Evolutionary conservation across 2,329 filamentous ascomycete species (phyloP), one percentile per base, ranked within the genome.

Genomic region (Bipolaris victoriae): DNA sequence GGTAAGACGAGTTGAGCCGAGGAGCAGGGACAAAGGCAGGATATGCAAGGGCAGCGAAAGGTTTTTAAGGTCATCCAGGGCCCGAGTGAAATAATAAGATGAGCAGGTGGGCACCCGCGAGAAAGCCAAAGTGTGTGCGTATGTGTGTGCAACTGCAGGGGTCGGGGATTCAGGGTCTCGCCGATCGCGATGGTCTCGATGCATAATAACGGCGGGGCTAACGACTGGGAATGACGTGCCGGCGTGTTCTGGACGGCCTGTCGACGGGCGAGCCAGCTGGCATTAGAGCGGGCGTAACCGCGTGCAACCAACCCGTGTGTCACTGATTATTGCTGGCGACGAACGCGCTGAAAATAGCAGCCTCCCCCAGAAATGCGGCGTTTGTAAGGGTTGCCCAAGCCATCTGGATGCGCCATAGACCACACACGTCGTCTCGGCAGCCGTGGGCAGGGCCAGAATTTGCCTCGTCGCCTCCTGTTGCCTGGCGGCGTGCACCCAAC

Each of bases 151-250:
- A 50, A 60, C 54, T 47, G 59, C 51, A 53, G 55, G 57, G 48
- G 43, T 48, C 33, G 26, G 26, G 46, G 51, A 56, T 55, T 51
- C 59, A 60, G 66, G 64, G 63, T 63, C 62, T 57, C 45, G 66
- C 62, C 60, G 67, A 70, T 70, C 66, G 46, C 47, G 50, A 18
- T 55, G 64, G 60, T 62, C 66, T 66, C 64, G 66, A 69, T 39
- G 64, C 63, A 64, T 66, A 62, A 66, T 59, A 57, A 57, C 55
- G 60, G 53, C 51, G 37, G 44, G 41, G 54, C 60, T 64, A 67
- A 66, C 35, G 60, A 18, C 61, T 68, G 62, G 65, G 64, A 64
- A 54, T 54, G 55, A 57, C 55, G 55, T 57, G 57, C 47, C 61
- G 52, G 65, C 61, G 58, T 51, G 55, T 66, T 55, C 64, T 63